Base-by-base conservation (phyloP, 2,329 filamentous ascomycete species). In the Alternaria conjuncta region DNA sequence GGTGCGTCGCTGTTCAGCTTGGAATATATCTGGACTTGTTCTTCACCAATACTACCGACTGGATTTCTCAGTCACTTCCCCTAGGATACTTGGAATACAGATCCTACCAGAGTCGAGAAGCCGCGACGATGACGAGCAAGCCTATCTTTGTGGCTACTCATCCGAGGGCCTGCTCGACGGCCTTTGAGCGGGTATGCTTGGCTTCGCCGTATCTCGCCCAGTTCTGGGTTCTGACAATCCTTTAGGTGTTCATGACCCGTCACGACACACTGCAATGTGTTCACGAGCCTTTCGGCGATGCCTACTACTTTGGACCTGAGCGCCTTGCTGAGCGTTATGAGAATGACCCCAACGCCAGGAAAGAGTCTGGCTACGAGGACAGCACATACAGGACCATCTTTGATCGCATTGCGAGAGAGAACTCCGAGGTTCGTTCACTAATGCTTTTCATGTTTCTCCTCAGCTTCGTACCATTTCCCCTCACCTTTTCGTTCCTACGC, bases 211-310 rank as follows among this genome's bases (percentile, higher is more conserved):
- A 57, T 26, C 26, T 6, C 28, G 18, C 20, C 46, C 49, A 30
- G 51, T 41, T 44, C 12, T 51, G 44, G 44, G 25, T 55, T 46
- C 63, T 70, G 25, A 66, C 68, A 47, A 50, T 43, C 25, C 64
- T 30, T 12, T 56, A 80, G 78, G 94, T 98, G 69, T 98, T 99
- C 81, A 97, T 98, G 95, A 97, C 94, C 73, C 91, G 93, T 71
- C 88, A 88, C 72, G 90, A 97, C 76, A 89, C 86, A 57, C 87
- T 98, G 63, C 86, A 90, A 74, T 97, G 93, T 78, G 86, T 96
- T 72, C 96, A 98, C 80, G 96, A 99, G 83, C 96, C 96, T 6
- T 98, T 98, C 81, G 95, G 95, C 57, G 96, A 98, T 82, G 92
- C 94, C 65, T 98, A 95, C 79, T 98, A 98, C 84, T 98, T 91